Evolutionary conservation across 176 grass and related monocot species (phyloP).

Genomic region (Eleusine indica): DNA sequence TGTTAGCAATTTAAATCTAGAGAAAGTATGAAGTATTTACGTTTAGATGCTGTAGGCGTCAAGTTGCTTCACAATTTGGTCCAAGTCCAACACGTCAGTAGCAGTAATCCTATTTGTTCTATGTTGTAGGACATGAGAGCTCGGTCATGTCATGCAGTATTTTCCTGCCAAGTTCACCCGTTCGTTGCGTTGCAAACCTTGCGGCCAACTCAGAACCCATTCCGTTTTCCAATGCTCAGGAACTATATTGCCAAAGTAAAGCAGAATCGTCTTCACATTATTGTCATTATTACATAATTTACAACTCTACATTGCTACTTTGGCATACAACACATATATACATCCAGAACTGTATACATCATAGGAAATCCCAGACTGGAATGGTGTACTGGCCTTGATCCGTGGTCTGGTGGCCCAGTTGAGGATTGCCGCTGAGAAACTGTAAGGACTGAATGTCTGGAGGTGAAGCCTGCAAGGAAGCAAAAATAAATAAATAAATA

Average conservation of each 20-base stretch:
- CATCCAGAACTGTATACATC: slow-evolving; percentile 39
- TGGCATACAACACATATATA: slow-evolving; percentile 13
- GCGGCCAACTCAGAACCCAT: no score
- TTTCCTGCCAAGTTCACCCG: neutral
- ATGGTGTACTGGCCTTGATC: slow-evolving; percentile 87
- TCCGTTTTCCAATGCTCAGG: neutral
- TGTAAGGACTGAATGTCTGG: slow-evolving; percentile 75
- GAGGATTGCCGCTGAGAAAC: slow-evolving; percentile 74
- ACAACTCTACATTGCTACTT: slow-evolving; percentile 36
- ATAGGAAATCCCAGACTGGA: slow-evolving; percentile 91
- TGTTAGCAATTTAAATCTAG: neutral
- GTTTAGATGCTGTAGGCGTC: no score
- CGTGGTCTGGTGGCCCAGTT: slow-evolving; percentile 69
- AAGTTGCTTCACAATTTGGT: neutral
- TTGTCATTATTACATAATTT: slow-evolving; percentile 36
- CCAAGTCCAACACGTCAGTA: neutral
- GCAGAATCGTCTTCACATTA: slow-evolving; percentile 24
- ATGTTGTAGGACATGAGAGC: no score
- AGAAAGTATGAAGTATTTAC: neutral
- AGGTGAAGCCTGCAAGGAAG: slow-evolving; percentile 40
- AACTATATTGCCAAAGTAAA: slow-evolving; percentile 17
- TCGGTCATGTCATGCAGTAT: neutral
- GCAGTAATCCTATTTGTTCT: neutral
- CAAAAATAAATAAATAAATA: neutral
- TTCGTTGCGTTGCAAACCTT: neutral